Conservation (phyloP, 2,329 filamentous ascomycete genomes). For the Aspergillus sp. region DNA sequence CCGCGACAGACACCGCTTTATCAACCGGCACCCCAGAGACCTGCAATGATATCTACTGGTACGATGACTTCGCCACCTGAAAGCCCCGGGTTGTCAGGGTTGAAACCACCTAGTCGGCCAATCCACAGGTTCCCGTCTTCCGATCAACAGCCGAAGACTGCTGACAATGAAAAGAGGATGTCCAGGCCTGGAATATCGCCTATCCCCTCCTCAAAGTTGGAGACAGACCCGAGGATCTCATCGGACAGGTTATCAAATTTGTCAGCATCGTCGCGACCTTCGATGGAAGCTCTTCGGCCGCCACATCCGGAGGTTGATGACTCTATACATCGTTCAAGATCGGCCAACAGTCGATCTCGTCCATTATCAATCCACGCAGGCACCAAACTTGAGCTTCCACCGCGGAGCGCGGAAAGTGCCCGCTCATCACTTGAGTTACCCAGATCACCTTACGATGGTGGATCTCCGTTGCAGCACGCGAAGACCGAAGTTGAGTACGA, state of each 20-base stretch:
- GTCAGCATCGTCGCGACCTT: conserved; percentile 62
- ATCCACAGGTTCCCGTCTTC: conserved; percentile 56
- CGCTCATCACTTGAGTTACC: conserved; percentile 39
- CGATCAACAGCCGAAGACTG: conserved; percentile 44
- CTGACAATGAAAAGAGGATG: conserved; percentile 25
- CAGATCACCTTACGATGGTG: conserved; percentile 36
- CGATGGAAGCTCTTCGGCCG: conserved; percentile 70
- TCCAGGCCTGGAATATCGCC: conserved; percentile 32
- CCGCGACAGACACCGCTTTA: conserved; percentile 34
- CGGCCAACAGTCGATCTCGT: conserved; percentile 65
- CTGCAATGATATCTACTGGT: conserved; percentile 66
- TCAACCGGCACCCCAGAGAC: conserved; percentile 48
- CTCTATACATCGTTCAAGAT: conserved; percentile 58
- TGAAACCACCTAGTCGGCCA: conserved; percentile 36
- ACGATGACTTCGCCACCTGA: conserved; percentile 70
- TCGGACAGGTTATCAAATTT: conserved; percentile 54
- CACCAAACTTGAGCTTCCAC: conserved; percentile 71
- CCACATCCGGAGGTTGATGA: conserved; percentile 61
- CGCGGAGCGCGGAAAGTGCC: conserved; percentile 71
- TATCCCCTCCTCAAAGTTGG: conserved; percentile 35
- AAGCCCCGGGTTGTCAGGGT: conserved; percentile 37
- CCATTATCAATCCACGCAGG: conserved; percentile 83
- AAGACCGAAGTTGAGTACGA: conserved; percentile 37
- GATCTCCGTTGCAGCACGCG: conserved; percentile 33
- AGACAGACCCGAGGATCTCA: conserved; percentile 52